Evolutionary conservation across 2,329 filamentous ascomycete genomes (phyloP).

Genomic region (Tolypocladium paradoxum): DNA sequence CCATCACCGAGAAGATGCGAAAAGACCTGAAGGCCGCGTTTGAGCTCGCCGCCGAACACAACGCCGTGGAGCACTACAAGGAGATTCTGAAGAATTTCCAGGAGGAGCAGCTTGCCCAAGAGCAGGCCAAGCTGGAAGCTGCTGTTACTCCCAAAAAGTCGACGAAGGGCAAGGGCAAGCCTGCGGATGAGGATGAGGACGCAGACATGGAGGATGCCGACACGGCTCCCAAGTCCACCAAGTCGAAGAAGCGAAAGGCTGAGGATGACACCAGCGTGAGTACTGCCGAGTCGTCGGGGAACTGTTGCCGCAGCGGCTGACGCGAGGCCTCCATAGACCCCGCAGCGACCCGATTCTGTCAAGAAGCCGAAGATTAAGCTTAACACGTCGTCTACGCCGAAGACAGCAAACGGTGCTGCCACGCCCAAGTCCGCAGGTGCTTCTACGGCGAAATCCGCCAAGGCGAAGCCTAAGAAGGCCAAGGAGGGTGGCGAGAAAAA

Average conservation of each 20-base stretch:
- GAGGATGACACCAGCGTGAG: slow-evolving; percentile 55
- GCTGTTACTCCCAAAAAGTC: slow-evolving; percentile 28
- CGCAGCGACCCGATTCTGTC: slow-evolving; percentile 48
- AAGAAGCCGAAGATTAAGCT: slow-evolving; percentile 61
- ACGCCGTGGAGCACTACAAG: slow-evolving; percentile 77
- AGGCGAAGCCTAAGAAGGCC: slow-evolving; percentile 47
- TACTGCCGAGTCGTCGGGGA: background rate
- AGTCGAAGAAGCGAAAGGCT: slow-evolving; percentile 71
- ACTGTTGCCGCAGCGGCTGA: slow-evolving; percentile 5
- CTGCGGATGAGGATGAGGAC: slow-evolving; percentile 45
- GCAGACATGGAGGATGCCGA: slow-evolving; percentile 53
- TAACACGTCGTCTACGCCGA: slow-evolving; percentile 55
- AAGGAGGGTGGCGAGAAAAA: slow-evolving; percentile 48
- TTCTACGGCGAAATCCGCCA: slow-evolving; percentile 38
- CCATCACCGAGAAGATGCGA: slow-evolving; percentile 64
- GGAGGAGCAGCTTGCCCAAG: slow-evolving; percentile 51
- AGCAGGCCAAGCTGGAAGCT: slow-evolving; percentile 32
- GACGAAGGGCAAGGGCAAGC: slow-evolving; percentile 39
- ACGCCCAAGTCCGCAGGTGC: slow-evolving; percentile 47
- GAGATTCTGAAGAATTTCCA: slow-evolving; percentile 60
- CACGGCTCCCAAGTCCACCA: slow-evolving; percentile 52
- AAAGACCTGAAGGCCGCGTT: slow-evolving; percentile 75
- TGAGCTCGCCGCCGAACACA: slow-evolving; percentile 64
- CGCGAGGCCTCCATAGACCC: slow-evolving; percentile 29
- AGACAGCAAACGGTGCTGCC: slow-evolving; percentile 52